Conservation (phyloP, 371 early-diverging fungal genomes). For the Mortierella sp. region DNA sequence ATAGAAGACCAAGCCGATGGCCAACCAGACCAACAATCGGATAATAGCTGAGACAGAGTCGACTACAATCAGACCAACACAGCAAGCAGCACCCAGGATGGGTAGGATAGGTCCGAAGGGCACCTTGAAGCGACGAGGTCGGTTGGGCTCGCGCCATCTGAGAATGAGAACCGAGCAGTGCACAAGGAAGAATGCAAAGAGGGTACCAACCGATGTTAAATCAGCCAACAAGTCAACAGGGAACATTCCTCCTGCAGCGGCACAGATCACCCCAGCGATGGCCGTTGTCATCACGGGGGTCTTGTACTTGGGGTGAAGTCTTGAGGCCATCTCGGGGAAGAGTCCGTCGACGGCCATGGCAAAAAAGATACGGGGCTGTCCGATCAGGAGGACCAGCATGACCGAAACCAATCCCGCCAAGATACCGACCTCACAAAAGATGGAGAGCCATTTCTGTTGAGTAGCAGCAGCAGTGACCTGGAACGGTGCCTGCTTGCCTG, state of each 20-base stretch:
- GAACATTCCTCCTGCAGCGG: slow-evolving; percentile 77
- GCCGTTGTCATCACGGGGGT: slow-evolving; percentile 83
- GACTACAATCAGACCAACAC: slow-evolving; percentile 33
- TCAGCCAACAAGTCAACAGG: slow-evolving; percentile 88
- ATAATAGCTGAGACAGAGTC: slow-evolving; percentile 45
- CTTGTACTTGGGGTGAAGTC: slow-evolving; percentile 64
- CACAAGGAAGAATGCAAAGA: slow-evolving; percentile 89
- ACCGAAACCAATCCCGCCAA: slow-evolving; percentile 83
- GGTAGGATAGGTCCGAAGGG: slow-evolving; percentile 69
- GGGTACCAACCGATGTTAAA: slow-evolving; percentile 88
- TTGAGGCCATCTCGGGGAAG: slow-evolving; percentile 75
- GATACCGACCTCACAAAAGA: slow-evolving; percentile 81
- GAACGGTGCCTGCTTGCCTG: slow-evolving; percentile 66
- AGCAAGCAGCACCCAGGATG: slow-evolving; percentile 27
- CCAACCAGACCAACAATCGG: slow-evolving; percentile 46
- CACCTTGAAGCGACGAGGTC: slow-evolving; percentile 80
- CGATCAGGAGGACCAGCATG: slow-evolving; percentile 78
- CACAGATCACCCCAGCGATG: slow-evolving; percentile 77
- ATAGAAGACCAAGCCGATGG: slow-evolving; percentile 40
- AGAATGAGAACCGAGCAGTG: slow-evolving; percentile 79
- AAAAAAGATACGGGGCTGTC: slow-evolving; percentile 90
- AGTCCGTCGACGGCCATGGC: slow-evolving; percentile 90
- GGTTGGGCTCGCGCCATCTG: slow-evolving; percentile 77
- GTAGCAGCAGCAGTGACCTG: slow-evolving; percentile 66
- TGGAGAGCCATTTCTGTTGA: slow-evolving; percentile 73